A percentile compares a stretch with the other conserved stretches of the same genome.
These are phyloP conservation scores for Hydnomerulius pinastri DNA, from an alignment of 768 basidiomycete species.

Conservation along the genomic window DNA sequence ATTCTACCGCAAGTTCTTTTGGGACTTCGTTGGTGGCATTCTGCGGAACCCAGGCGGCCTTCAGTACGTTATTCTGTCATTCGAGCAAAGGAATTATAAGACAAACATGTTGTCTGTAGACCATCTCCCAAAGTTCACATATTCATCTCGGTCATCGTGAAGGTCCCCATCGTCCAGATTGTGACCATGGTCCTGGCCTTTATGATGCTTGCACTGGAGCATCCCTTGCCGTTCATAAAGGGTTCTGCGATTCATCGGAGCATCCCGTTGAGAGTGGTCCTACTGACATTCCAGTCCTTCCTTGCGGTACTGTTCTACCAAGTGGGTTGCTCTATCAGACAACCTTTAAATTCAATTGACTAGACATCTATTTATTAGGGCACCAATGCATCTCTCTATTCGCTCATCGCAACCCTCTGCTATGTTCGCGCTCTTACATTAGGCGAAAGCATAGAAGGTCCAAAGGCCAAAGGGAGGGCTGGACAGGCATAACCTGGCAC, in stretches of 20 bases:
- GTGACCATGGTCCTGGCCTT: slow-evolving; percentile 62
- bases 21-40: slow-evolving; percentile 88
- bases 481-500: slow-evolving; percentile 52
- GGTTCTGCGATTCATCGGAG: slow-evolving; percentile 63
- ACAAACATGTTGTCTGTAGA: slow-evolving; percentile 35
- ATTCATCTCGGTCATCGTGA: slow-evolving; percentile 78
- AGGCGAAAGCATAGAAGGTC: slow-evolving; percentile 70
- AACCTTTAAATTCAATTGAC: neutral
- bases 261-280: slow-evolving; percentile 57
- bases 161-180: slow-evolving; percentile 72
- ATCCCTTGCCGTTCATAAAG: slow-evolving; percentile 63
- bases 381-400: slow-evolving; percentile 81
- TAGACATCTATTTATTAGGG: slow-evolving; percentile 53
- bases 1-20: slow-evolving; percentile 92
- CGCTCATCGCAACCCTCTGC: slow-evolving; percentile 66
- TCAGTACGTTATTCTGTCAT: slow-evolving; percentile 52
- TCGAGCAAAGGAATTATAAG: neutral
- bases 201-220: slow-evolving; percentile 66
- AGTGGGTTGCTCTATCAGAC: slow-evolving; percentile 39
- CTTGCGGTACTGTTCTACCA: slow-evolving; percentile 75
- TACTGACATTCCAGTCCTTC: slow-evolving; percentile 65
- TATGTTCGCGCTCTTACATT: slow-evolving; percentile 66
- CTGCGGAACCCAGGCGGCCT: slow-evolving; percentile 77
- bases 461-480: slow-evolving; percentile 58
- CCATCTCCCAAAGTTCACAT: slow-evolving; percentile 58